phyloP scores from a whole-genome alignment of 2,329 filamentous ascomycete species.

The Pseudogymnoascus sp. region DNA sequence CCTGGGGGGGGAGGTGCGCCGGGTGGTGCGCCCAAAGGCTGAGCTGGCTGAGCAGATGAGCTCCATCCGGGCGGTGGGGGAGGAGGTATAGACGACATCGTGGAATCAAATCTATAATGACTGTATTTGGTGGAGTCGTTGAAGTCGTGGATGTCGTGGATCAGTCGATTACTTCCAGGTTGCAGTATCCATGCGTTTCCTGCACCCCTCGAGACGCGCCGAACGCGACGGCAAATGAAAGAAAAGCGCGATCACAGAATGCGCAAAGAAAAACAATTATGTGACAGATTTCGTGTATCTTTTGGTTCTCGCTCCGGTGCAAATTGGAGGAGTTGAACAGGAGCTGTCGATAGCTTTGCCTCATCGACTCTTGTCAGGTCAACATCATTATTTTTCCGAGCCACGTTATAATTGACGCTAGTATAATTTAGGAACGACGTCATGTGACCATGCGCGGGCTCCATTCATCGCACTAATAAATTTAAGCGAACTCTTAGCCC shows the following conservation, averaged over 20 bases:
- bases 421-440: neutral
- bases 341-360: constrained; percentile 6
- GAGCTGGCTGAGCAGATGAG: constrained; percentile 40
- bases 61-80: constrained; percentile 63
- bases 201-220: constrained; percentile 10
- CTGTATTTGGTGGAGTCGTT: constrained; percentile 7
- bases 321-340: constrained; percentile 3
- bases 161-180: constrained; percentile 6
- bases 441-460: constrained; percentile 2
- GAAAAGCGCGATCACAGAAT: constrained; percentile 9
- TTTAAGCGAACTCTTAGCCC: constrained; percentile 21
- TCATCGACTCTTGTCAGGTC: constrained; percentile 6
- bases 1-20: constrained; percentile 70
- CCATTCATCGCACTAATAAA: constrained; percentile 1
- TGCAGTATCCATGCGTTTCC: constrained; percentile 1
- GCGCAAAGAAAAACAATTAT: constrained; percentile 8
- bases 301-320: constrained; percentile 4
- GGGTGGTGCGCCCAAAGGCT: constrained; percentile 37
- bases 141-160: constrained; percentile 5
- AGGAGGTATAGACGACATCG: constrained; percentile 51
- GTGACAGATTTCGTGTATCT: constrained; percentile 7
- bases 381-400: constrained; percentile 10
- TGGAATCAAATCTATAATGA: constrained; percentile 16
- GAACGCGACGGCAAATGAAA: constrained; percentile 12
- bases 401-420: neutral